These are phyloP conservation scores for Podila verticillata DNA, from an alignment of 192 early-diverging fungal genomes.

Conservation along the genomic window DNA sequence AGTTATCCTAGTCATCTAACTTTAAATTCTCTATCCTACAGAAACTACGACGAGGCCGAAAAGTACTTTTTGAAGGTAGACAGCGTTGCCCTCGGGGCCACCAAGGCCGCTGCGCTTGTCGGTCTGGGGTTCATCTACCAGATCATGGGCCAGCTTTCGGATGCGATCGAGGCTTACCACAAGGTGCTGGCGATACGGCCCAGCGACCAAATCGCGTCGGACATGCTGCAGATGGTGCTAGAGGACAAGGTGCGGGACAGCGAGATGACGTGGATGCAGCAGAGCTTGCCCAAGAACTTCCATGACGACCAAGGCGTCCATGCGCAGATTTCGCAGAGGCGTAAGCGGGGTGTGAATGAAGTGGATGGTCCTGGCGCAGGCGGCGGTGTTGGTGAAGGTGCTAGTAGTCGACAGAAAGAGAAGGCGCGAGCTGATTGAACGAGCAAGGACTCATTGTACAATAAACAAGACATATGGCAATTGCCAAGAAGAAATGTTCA, in stretches of 20 bases:
- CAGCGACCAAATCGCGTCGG: conserved; percentile 41
- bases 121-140: conserved; percentile 70
- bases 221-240: conserved; percentile 51
- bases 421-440: too few species aligned
- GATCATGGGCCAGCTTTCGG: conserved; percentile 53
- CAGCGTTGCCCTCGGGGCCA: conserved; percentile 11
- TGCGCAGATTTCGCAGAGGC: neutral
- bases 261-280: conserved; percentile 33
- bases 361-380: neutral
- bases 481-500: too few species aligned
- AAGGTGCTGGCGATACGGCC: conserved; percentile 52
- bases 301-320: conserved; percentile 16
- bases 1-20: too few species aligned
- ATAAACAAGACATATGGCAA: too few species aligned
- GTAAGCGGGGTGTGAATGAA: neutral
- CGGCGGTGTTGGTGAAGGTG: neutral
- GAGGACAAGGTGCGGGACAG: conserved; percentile 42
- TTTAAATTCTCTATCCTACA: neutral
- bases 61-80: conserved; percentile 29
- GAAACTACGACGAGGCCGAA: conserved; percentile 33
- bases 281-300: conserved; percentile 14
- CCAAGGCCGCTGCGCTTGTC: conserved; percentile 56
- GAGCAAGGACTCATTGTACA: too few species aligned
- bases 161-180: conserved; percentile 69
- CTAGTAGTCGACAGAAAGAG: neutral